These are phyloP conservation scores for Blastocystis sp. DNA, from an alignment of 352 stramenopile genomes.

Conservation along the genomic window DNA sequence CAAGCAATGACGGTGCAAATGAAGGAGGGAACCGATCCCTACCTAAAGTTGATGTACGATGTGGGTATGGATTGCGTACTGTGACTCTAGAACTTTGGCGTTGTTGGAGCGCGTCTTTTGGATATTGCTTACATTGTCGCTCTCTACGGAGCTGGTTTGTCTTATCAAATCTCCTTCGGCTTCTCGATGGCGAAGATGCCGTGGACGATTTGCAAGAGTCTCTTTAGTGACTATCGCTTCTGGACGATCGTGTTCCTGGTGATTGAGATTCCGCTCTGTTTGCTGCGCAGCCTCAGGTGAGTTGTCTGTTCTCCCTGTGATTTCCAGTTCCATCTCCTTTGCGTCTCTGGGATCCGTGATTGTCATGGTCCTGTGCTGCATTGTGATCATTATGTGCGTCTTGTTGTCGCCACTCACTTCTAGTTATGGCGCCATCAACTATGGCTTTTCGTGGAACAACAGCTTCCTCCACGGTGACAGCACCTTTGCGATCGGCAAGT, in stretches of 20 bases:
- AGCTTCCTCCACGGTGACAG: background rate
- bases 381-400: constrained; percentile 15
- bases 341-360: constrained; percentile 22
- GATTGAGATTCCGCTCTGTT: constrained; percentile 11
- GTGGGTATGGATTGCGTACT: background rate
- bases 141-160: constrained; percentile 23
- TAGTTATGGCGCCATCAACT: constrained; percentile 28
- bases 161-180: constrained; percentile 29
- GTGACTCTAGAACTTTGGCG: background rate
- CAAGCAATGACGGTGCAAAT: background rate
- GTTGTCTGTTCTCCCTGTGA: background rate
- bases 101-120: background rate
- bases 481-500: constrained; percentile 10
- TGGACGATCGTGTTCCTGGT: constrained; percentile 18
- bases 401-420: background rate
- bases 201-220: background rate
- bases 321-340: background rate
- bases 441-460: background rate
- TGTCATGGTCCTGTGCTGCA: constrained; percentile 31
- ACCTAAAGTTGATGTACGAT: background rate
- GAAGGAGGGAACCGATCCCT: constrained; percentile 30
- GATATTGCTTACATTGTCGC: constrained; percentile 27
- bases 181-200: constrained; percentile 38
- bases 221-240: constrained; percentile 8
- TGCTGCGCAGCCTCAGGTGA: background rate